phyloP scores from a whole-genome alignment of 2,329 filamentous ascomycete species.

The Fusarium sterilihyphosum region DNA sequence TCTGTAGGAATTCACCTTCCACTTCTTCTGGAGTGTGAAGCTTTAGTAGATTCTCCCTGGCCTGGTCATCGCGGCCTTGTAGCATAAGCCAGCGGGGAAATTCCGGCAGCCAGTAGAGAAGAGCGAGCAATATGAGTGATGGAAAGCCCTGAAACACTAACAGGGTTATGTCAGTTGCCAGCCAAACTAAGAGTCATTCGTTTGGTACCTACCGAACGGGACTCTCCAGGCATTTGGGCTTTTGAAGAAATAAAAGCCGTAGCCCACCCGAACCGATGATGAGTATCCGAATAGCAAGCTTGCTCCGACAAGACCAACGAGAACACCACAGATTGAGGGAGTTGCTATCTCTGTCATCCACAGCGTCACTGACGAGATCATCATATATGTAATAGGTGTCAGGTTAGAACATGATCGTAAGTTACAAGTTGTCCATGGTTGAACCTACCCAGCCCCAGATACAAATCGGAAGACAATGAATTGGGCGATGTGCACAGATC shows the following conservation, averaged over 20 bases:
- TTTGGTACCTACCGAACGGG: neutral
- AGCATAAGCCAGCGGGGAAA: neutral
- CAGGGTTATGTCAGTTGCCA: neutral
- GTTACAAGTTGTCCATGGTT: too few relatives aligned
- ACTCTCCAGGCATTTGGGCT: neutral
- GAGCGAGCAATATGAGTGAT: neutral
- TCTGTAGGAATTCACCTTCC: neutral
- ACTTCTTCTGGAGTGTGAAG: neutral
- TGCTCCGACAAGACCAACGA: neutral
- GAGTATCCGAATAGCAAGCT: neutral
- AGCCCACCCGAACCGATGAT: neutral
- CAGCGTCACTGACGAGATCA: neutral
- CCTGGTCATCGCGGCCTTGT: neutral
- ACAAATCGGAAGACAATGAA: neutral
- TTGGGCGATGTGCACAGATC: neutral
- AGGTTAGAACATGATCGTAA: neutral
- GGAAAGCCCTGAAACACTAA: neutral
- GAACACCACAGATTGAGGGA: neutral
- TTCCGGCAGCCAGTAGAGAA: neutral
- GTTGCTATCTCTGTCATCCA: neutral
- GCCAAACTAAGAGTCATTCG: neutral
- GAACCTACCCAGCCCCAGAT: neutral
- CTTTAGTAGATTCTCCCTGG: neutral
- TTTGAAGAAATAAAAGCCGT: neutral
- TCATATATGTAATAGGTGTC: neutral